Percentiles rank a stretch among this genome's conserved stretches.
Conservation (phyloP, 75 land plant genomes). For the Larix kaempferi region DNA sequence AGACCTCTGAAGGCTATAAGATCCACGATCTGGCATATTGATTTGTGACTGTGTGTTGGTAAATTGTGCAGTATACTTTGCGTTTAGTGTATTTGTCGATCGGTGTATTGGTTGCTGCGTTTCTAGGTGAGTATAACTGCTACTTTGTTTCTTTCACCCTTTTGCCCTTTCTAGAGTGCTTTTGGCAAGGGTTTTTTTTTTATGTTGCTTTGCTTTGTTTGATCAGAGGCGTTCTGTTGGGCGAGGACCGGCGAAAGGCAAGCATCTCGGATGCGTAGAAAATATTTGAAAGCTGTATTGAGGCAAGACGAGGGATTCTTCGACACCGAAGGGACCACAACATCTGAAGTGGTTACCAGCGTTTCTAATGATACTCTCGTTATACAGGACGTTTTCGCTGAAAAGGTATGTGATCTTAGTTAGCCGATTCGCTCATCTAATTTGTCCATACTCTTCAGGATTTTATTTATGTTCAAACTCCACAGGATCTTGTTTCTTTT, state of each 20-base stretch:
- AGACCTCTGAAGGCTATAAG: neutral
- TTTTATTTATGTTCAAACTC: too few species aligned
- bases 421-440: too few species aligned
- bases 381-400: constrained; percentile 60
- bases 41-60: neutral
- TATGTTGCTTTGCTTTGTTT: neutral
- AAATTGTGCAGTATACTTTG: constrained; percentile 23
- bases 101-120: constrained; percentile 23
- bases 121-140: constrained; percentile 7
- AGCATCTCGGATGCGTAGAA: constrained; percentile 47
- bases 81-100: constrained; percentile 29
- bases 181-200: neutral
- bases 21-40: neutral
- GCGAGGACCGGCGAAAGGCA: constrained; percentile 59
- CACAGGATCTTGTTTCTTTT: too few species aligned
- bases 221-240: constrained; percentile 54
- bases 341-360: constrained; percentile 40
- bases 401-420: constrained; percentile 37
- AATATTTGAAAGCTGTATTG: constrained; percentile 54
- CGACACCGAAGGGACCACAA: constrained; percentile 28
- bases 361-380: constrained; percentile 40
- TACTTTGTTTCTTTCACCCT: neutral
- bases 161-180: neutral
- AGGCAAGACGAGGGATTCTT: constrained; percentile 65
- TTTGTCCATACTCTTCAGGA: neutral